Evolutionary conservation across 2,329 filamentous ascomycete genomes (phyloP), one percentile per base, ranked within the genome.

Genomic region (Coniochaeta hoffmannii): DNA sequence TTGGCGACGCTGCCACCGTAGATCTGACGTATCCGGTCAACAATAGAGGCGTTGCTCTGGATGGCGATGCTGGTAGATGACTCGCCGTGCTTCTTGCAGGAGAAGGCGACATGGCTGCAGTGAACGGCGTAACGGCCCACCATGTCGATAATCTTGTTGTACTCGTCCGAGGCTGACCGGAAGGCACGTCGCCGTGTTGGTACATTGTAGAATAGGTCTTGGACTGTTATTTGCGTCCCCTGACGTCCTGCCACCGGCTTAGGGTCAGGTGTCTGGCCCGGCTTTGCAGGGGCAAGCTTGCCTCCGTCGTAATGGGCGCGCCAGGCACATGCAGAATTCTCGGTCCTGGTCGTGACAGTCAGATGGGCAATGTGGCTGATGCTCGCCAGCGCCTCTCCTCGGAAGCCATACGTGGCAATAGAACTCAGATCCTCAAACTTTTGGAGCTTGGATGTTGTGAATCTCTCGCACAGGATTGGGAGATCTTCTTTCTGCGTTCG

Each of bases 341-440:
- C 87, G 1, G 92, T 97, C 69, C 91, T 95, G 8, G 95, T 99
- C 1, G 93, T 97, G 44, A 99, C 90, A 4, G 87, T 90, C 22
- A 99, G 79, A 74, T 99, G 95, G 32, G 95, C 93, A 64, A 99
- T 97, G 68, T 99, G 94, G 67, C 93, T 97, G 69, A 99, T 99
- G 72, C 94, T 97, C 14, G 94, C 94, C 55, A 99, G 75, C 3
- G 94, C 94, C 72, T 99, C 94, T 55, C 94, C 94, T 54, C 94
- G 88, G 67, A 99, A 99, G n/a, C 94, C 94, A 69, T 99, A 99
- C 1, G 94, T 97, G 53, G 86, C 87, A 61, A 99, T 97, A 4
- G 86, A 89, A 38, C 84, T 84, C 50, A 99, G 77, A 68, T 99
- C 94, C 69, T 97, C 93, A 62, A 99, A 99, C 5, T 84, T 83